Evolutionary conservation across 225 moss, liverwort and hornwort species (phyloP).

Genomic region (Polytrichum commune): DNA sequence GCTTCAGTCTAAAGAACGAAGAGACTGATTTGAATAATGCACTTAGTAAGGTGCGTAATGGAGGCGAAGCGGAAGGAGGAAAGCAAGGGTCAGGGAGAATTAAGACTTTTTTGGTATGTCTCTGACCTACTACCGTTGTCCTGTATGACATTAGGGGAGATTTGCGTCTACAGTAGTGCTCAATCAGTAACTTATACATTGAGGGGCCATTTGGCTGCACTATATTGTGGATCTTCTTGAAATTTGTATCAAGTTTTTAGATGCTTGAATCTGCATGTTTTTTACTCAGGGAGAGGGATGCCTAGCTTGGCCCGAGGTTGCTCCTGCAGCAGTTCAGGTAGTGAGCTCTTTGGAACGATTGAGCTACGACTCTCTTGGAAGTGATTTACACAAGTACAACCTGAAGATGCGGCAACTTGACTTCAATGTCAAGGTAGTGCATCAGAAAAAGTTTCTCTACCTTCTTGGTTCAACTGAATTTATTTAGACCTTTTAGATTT

Average conservation of each 20-base stretch:
- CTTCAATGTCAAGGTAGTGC: slow-evolving; percentile 82
- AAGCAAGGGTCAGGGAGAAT: slow-evolving; percentile 25
- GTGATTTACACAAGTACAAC: slow-evolving; percentile 91
- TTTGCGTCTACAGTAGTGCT: too few species aligned
- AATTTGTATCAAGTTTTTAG: too few species aligned
- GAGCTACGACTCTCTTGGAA: slow-evolving; percentile 73
- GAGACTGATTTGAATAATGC: slow-evolving; percentile 23
- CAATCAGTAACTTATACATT: too few species aligned
- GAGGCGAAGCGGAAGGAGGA: slow-evolving; percentile 27
- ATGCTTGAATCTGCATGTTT: too few species aligned
- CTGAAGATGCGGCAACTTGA: slow-evolving; percentile 94
- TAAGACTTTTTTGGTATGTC: slow-evolving; percentile 41
- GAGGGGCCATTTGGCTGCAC: too few species aligned
- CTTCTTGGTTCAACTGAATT: too few species aligned
- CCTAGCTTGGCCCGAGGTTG: slow-evolving; percentile 82
- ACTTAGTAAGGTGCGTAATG: slow-evolving; percentile 13
- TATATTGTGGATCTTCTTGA: too few species aligned
- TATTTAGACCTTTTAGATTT: too few species aligned
- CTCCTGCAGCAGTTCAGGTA: slow-evolving; percentile 69
- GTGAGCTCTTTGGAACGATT: slow-evolving; percentile 74
- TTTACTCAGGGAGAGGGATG: slow-evolving; percentile 47
- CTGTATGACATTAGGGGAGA: background rate
- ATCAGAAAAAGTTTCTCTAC: too few species aligned
- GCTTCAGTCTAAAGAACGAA: slow-evolving; percentile 32
- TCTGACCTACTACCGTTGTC: slow-evolving; percentile 2